phyloP scores from a whole-genome alignment of 78 protist genomes.

The Dictyostelium citrinum region DNA sequence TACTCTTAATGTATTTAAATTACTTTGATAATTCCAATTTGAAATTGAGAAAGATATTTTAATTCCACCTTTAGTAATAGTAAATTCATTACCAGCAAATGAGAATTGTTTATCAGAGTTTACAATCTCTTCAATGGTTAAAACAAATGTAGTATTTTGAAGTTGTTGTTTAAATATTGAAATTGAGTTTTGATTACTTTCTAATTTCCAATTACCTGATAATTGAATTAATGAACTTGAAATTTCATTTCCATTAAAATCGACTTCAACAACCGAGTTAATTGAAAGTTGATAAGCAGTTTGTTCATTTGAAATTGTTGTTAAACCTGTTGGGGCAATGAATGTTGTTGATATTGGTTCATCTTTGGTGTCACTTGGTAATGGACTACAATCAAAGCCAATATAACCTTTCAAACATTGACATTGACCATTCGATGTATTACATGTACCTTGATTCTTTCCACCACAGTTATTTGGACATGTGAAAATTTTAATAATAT shows the following conservation, averaged over 20 bases:
- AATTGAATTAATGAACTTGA: not conserved
- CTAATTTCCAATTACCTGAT: not conserved
- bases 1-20: not conserved
- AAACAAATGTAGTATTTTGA: not conserved
- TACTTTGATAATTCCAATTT: not conserved
- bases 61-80: not conserved
- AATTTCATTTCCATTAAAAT: not conserved
- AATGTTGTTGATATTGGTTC: not conserved
- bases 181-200: not conserved
- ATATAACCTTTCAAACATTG: not conserved
- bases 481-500: not conserved
- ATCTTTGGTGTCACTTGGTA: not conserved
- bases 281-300: not conserved
- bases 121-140: not conserved
- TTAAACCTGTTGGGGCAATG: not conserved
- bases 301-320: not conserved
- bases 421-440: not conserved
- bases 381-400: not conserved
- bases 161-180: not conserved
- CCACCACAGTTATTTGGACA: not conserved
- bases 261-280: not conserved
- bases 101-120: not conserved
- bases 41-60: not conserved
- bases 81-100: conserved; percentile 10
- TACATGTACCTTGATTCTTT: not conserved